A percentile compares a stretch with the other conserved stretches of the same genome.
phyloP scores from a whole-genome alignment of 768 basidiomycete species.

The Boletellus sp. region DNA sequence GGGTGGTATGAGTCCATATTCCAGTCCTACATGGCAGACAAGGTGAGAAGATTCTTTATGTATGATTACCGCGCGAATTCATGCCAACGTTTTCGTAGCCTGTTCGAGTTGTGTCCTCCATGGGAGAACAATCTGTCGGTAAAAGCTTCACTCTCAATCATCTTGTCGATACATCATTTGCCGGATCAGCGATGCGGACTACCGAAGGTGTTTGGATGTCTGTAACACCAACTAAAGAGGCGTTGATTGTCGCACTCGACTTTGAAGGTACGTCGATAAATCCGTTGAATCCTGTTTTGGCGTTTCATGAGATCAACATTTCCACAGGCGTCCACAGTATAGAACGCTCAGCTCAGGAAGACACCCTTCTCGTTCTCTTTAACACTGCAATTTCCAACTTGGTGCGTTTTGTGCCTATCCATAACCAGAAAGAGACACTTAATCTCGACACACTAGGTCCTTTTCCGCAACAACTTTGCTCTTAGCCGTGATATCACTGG shows the following conservation, averaged over 20 bases:
- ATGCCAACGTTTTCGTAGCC: conserved; percentile 34
- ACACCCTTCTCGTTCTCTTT: conserved; percentile 60
- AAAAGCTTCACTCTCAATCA: conserved; percentile 59
- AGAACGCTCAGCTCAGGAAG: conserved; percentile 60
- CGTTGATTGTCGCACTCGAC: conserved; percentile 57
- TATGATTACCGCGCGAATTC: neutral
- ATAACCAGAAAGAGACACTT: neutral
- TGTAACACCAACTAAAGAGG: conserved; percentile 54
- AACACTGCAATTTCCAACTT: conserved; percentile 64
- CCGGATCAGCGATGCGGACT: conserved; percentile 60
- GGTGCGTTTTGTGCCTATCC: conserved; percentile 30
- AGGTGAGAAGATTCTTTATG: conserved; percentile 30
- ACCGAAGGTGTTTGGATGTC: conserved; percentile 69
- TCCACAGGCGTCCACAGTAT: conserved; percentile 58
- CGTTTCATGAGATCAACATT: neutral
- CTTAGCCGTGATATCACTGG: conserved; percentile 59
- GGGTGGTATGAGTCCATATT: conserved; percentile 67
- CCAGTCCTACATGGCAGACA: conserved; percentile 57
- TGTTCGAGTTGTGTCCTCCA: conserved; percentile 62
- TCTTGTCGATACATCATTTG: conserved; percentile 61
- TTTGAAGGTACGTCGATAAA: conserved; percentile 47
- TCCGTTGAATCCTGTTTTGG: no score
- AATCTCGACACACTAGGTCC: conserved; percentile 37
- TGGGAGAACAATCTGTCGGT: conserved; percentile 67
- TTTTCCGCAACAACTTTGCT: conserved; percentile 66